Evolutionary conservation across 129 eudicot species (phyloP), one percentile per base, ranked within the genome.

Genomic region (Tagetes patula): DNA sequence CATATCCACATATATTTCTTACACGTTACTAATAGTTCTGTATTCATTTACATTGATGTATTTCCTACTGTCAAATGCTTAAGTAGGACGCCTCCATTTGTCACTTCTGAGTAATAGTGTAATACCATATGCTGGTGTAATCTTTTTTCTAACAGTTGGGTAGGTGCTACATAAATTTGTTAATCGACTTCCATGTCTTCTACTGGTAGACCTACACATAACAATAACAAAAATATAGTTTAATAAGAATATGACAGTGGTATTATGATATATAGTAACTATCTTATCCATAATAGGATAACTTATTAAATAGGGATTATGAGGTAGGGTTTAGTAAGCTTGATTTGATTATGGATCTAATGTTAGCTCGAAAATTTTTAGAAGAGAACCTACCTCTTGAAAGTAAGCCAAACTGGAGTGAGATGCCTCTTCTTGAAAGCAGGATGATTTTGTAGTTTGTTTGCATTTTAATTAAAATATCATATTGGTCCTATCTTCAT

Each of bases 41-140:
- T 38, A 50, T 8, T 49, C 34, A 32, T 38, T 52, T 20, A 48
- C 75, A 70, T 38, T 70, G 50, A 58, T 58, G 49, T 43, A 37
- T 14, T 8, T 12, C 50, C 65, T 56, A 6, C 70, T 9, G 36
- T 33, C 46, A 34, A 54, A 54, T 62, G 9, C 20, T 43, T 70
- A 42, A 64, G 69, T 73, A 39, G 56, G 11, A 62, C 49, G n/a
- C 56, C 52, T 53, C 58, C 58, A 52, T 54, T 8, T 64, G 53
- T 55, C 64, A 64, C 39, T 53, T 63, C 64, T 48, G 27, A 32
- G 52, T 11, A 43, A 43, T 12, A 48, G 59, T 67, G 27, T 20
- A 20, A 20, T 67, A 56, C 49, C 14, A 3, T 6, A 43, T 8
- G 48, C 48, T 43, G 27, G 27, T 20, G 9, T 10, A 43, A 43